Base-by-base conservation (phyloP, 2,329 filamentous ascomycete genomes). In the Aspergillus udagawae region DNA sequence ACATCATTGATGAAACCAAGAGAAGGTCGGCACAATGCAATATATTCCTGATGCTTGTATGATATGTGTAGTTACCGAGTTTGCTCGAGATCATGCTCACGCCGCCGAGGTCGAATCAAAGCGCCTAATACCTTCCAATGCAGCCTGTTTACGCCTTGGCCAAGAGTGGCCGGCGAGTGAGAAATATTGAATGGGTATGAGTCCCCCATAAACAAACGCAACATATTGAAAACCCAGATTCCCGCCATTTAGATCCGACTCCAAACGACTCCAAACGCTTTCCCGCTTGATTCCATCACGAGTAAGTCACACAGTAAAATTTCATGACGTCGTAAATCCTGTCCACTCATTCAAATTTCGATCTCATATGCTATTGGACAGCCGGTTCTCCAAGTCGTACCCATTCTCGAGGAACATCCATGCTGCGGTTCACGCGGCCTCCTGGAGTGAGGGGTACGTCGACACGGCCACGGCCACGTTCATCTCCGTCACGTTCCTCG, bases 391-490 rank as follows among this genome's bases (percentile, higher is more conserved):
- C 69, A 25, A 75, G 58, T 38, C 71, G 71, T 6, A 83, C 70
- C 83, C 83, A 84, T 58, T 80, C 81, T 60, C 85, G 72, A 56
- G 79, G 77, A 59, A 85, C 82, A 69, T 88, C 86, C 83, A 88
- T 85, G 68, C 83, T 86, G 63, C 86, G 76, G 65, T 86, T 83
- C 32, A 86, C 78, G 52, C 85, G 76, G 23, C 83, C 82, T 23
- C 85, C 86, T 2, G 86, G 85, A 0, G 85, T 88, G 20, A 88
- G 75, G 21, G 86, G 85, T 10, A 86, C 77, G 63, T 86, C 83
- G 20, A 79, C 76, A 59, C 76, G 73, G 50, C 73, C 76, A 6
- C 68, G 64, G 25, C 74, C 74, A 25, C 76, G 73, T 35, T 80
- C 79, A 35, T 82, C 81, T 52, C 83, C 82, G 42, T 83, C 81